Evolutionary conservation across 2,329 filamentous ascomycete species (phyloP), one percentile per base, ranked within the genome.

Genomic region (Trichoderma gracile): DNA sequence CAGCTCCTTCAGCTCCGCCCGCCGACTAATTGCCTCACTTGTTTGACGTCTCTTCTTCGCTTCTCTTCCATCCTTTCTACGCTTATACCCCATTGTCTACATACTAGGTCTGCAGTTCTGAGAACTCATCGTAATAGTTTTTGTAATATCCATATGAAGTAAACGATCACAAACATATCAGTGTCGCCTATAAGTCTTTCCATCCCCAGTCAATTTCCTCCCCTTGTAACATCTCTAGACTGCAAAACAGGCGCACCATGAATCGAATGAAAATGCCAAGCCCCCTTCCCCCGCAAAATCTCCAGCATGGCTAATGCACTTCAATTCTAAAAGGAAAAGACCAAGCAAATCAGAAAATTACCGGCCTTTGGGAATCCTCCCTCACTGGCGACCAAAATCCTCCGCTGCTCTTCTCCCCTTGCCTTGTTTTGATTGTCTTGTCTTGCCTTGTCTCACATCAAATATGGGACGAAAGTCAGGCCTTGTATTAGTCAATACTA

Each of bases 201-300:
- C 49, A 47, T 46, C 56, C 57, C 57, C 23, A 42, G n/a, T 30
- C 30, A 33, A 33, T 33, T 9, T 7, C 2, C 47, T 14, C 38
- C 57, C 55, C 43, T 33, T n/a, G n/a, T n/a, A n/a, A 9, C 30
- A 10, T 2, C 30, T 30, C 5, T 33, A 10, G 30, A 33, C 30
- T 33, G 3, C 30, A 7, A 9, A 30, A 33, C 27, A 33, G 8
- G 30, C 30, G 30, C 30, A 33, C 30, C 1, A 33, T 33, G 27
- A 27, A 27, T 27, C n/a, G 27, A 27, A 27, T 27, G 27, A 38
- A 38, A 38, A 12, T 47, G 56, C 56, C n/a, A 45, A 59, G 33
- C 56, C 56, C 33, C 33, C 33, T 14, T 40, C 49, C 56, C 58
- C 58, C 58, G 58, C 58, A 61, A 50, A 52, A 53, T 61, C 47